Percentiles rank a stretch among this genome's conserved stretches.
Conservation (phyloP, 129 eudicot genomes). For the Artemisia argyi region DNA sequence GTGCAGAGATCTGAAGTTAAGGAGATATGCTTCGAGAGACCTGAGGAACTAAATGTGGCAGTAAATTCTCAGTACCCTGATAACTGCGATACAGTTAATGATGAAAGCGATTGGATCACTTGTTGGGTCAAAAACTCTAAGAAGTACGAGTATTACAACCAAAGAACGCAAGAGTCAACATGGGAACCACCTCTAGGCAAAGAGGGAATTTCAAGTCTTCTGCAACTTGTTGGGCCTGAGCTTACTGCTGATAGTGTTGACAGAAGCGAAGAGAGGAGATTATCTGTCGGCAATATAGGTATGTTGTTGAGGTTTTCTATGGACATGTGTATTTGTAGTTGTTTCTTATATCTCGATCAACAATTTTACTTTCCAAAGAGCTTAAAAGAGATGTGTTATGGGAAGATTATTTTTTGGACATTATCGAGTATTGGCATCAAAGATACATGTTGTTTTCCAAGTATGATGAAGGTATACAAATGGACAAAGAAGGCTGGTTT, state of each 20-base stretch:
- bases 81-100: no score
- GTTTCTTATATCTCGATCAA: not conserved
- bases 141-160: slow-evolving; percentile 65
- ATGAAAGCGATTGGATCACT: slow-evolving; percentile 58
- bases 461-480: slow-evolving; percentile 70
- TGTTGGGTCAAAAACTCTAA: slow-evolving; percentile 64
- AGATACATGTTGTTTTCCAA: slow-evolving; percentile 72
- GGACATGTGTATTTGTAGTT: not conserved
- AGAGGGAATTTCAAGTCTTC: slow-evolving; percentile 24
- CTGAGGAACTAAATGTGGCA: no score
- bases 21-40: no score
- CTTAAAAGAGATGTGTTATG: slow-evolving; percentile 26
- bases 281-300: slow-evolving; percentile 52
- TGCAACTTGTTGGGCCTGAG: not conserved
- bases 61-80: no score
- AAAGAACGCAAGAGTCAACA: slow-evolving; percentile 65
- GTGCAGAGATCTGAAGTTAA: no score
- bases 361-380: slow-evolving; percentile 34
- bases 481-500: slow-evolving; percentile 99
- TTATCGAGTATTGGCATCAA: slow-evolving; percentile 81
- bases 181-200: slow-evolving; percentile 78
- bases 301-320: no score
- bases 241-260: slow-evolving; percentile 22
- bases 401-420: slow-evolving; percentile 42
- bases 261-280: slow-evolving; percentile 32